Base-by-base conservation (phyloP, 345 rosid genomes). In the Arabis alpina region DNA sequence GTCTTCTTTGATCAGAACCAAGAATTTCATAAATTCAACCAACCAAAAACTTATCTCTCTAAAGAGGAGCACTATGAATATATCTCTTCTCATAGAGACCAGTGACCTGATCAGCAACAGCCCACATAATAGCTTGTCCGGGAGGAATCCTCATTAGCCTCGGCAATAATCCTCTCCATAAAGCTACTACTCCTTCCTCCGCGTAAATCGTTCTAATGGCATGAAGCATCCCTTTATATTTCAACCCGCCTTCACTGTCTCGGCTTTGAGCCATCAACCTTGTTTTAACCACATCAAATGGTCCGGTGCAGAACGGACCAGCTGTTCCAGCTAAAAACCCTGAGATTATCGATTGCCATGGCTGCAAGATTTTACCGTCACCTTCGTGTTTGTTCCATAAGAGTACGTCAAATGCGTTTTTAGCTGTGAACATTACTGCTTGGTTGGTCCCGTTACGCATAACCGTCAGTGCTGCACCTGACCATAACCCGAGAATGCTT, bases 41-140 rank as follows among this genome's bases (percentile, higher is more conserved):
- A 12, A 64, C 37, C 16, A 19, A 36, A 36, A 32, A 19, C 66
- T 36, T 8, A 2, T 30, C 36, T 32, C 5, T 53, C 32, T 71
- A 88, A 44, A 78, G 60, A 10, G 86, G 75, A 28, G 89, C 83
- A 64, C 57, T 71, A 2, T 2, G 78, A 54, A 87, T 61, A 80
- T 80, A 78, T 70, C 83, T 86, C 83, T 71, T 85, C 83, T 93
- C 97, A 47, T 84, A 91, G 51, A 94, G 64, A 64, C 96, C 99
- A 10, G 56, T 88, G 52, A 94, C 84, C 72, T 91, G 99, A 80
- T 91, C 99, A 56, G 99, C 99, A 59, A 91, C 98, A 30, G 87
- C 90, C 98, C 98, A 91, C 98, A 93, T 88, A 6, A 94, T 91
- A 24, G 99, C 96, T 80, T 94, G 97, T 64, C 99, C 96, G 1